Percentiles rank a stretch among this genome's conserved stretches.
These are phyloP conservation scores for Fusarium sp. DNA, from an alignment of 2,329 filamentous ascomycete species.

Conservation along the genomic window DNA sequence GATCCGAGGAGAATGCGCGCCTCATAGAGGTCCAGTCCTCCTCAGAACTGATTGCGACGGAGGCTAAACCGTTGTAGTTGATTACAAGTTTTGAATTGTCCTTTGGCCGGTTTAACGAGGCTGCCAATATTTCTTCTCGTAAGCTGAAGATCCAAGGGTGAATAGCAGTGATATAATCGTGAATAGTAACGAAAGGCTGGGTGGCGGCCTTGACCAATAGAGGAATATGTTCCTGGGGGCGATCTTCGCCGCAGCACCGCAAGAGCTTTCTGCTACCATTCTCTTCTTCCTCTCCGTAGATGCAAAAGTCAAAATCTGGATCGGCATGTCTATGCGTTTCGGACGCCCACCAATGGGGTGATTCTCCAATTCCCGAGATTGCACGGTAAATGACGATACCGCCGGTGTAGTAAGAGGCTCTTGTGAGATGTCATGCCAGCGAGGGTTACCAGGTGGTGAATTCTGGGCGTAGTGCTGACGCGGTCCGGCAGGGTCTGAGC, in stretches of 20 bases:
- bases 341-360: rapidly evolving
- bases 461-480: too few relatives aligned
- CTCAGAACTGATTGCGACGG: too few relatives aligned
- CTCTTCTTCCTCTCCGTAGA: rapidly evolving
- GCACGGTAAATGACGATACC: neutral
- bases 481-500: rapidly evolving
- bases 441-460: too few relatives aligned
- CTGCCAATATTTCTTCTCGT: too few relatives aligned
- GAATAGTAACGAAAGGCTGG: neutral
- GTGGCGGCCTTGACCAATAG: too few relatives aligned
- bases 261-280: neutral
- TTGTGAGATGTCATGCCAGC: neutral
- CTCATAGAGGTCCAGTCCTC: too few relatives aligned
- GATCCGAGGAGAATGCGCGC: too few relatives aligned
- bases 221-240: neutral
- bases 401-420: rapidly evolving
- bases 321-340: neutral
- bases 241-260: neutral
- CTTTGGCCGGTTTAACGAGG: too few relatives aligned
- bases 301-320: rapidly evolving
- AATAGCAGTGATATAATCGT: neutral
- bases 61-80: too few relatives aligned
- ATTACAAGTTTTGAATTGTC: too few relatives aligned
- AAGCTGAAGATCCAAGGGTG: neutral
- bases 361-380: neutral